Base-by-base conservation (phyloP, 2,329 filamentous ascomycete species). In the Fusarium hostae region DNA sequence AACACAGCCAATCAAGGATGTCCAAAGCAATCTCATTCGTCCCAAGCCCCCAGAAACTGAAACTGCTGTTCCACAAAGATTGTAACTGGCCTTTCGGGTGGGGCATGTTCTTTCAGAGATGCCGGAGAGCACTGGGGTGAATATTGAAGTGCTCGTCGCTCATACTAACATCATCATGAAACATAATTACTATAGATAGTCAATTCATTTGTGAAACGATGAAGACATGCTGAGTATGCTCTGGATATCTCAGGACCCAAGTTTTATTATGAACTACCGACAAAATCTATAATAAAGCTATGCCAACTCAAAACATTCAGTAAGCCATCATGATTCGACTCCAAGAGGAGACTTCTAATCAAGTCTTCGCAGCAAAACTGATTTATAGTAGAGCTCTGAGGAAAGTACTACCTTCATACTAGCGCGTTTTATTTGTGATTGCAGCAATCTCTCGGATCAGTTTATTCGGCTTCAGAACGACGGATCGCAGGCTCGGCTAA, bases 211-310 rank as follows among this genome's bases (percentile, higher is more conserved):
- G 22, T 18, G 2, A 18, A 32, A 2, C 2, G 15, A 22, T 6
- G 5, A 4, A 12, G 0, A 8, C 30, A n/a, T 5, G 28, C 26
- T 22, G 9, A 3, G 6, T 5, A 9, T 18, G 15, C 20, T 20
- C 10, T 22, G 7, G 4, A 32, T 3, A 9, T 12, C 7, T 48
- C 1, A 48, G 9, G 22, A 6, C 15, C n/a, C 9, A 22, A 6
- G 24, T 26, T 26, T 26, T 26, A 26, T 26, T 26, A 6, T 26
- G 24, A 26, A 26, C 24, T 26, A 26, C 24, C 24, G 24, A 26
- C 24, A 26, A 26, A 26, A 26, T 26, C 24, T 5, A 26, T 5
- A 26, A 26, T 26, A 26, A 26, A 26, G 24, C 5, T 26, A 22
- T 12, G 13, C 15, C 7, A 32, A 18, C 20, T 30, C 7, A 22